Base-by-base conservation (phyloP, 306 rosid genomes). In the Corylus avellana region DNA sequence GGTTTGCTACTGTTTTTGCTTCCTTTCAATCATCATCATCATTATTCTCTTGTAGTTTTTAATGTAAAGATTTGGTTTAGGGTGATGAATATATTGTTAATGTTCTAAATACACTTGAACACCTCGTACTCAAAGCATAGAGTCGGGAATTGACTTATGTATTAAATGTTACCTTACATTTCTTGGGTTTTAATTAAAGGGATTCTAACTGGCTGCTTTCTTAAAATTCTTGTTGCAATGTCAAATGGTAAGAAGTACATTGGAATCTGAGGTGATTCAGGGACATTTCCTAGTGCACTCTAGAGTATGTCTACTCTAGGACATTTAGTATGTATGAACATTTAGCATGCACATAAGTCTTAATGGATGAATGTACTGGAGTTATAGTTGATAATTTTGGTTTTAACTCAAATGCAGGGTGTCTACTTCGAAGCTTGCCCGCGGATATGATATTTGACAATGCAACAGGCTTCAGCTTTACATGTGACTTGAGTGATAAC, bases 341-440 rank as follows among this genome's bases (percentile, higher is more conserved):
- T 8, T 29, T 53, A 20, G 61, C 39, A 16, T 78, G 77, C 51
- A 75, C 72, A 71, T 7, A 37, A 44, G 7, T 57, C 51, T 13
- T 75, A 22, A n/a, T 56, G 53, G 44, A 77, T 59, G 77, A 76
- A 54, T 48, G 11, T 32, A 51, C 50, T 57, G 17, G 55, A 18
- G 57, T 69, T 42, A 73, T 64, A 68, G 57, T 69, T 74, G 49
- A 42, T 76, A 2, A 13, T 72, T 48, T 75, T 75, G 48, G 48
- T 66, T 78, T 80, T 64, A 39, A 27, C 48, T 70, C 8, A 32
- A 80, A 62, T 85, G 87, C 79, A 91, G 99, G 98, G 46, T 96
- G 99, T 82, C 89, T 96, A 29, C 99, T 96, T 79, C 91, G 96
- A 81, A 96, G 98, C 92, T 85, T 85, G 87, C 96, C 99, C 22